Base-by-base conservation (phyloP, 805 yeast genomes). In the Blastobotrys parvus region DNA sequence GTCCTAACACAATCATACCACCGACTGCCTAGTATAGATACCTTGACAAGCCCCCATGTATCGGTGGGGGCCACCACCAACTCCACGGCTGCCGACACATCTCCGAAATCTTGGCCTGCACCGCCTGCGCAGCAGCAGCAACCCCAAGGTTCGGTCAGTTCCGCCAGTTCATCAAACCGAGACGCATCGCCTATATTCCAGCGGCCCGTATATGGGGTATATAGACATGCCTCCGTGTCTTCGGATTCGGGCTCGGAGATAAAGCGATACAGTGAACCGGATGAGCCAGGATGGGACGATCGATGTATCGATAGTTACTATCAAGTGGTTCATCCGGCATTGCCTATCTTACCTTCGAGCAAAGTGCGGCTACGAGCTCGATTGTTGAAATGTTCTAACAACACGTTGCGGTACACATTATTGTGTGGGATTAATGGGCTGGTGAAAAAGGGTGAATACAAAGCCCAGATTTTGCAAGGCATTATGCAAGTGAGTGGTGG, bases 321-420 rank as follows among this genome's bases (percentile, higher is more conserved):
- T 51, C 54, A 57, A 42, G 50, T 52, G 30, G 53, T 63, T 39
- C 70, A 67, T 48, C 65, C 67, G 7, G 50, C 59, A 19, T 51
- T 65, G 42, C 71, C 71, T 6, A 43, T 67, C 18, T 55, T 67
- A 32, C 66, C 67, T 4, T 61, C 63, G 23, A 51, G 58, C 21
- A 52, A 58, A 20, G 51, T 56, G 13, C 58, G 55, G 41, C 56
- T 64, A 22, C 50, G 58, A 35, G 47, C 52, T 4, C 48, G 61
- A 20, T 47, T 67, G 32, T 50, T 50, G 35, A 43, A 53, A 40
- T 44, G 58, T 41, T 45, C 55, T 35, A 39, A 57, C 41, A 17
- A 55, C 30, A 42, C 53, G 38, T 43, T 58, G 46, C 49, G 59
- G 36, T 21, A 58, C 50, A 48, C 60, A 35, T 44, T 59, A 42